Evolutionary conservation across 2,329 filamentous ascomycete species (phyloP), one percentile per base, ranked within the genome.

Genomic region (Arthrobotrys iridis): DNA sequence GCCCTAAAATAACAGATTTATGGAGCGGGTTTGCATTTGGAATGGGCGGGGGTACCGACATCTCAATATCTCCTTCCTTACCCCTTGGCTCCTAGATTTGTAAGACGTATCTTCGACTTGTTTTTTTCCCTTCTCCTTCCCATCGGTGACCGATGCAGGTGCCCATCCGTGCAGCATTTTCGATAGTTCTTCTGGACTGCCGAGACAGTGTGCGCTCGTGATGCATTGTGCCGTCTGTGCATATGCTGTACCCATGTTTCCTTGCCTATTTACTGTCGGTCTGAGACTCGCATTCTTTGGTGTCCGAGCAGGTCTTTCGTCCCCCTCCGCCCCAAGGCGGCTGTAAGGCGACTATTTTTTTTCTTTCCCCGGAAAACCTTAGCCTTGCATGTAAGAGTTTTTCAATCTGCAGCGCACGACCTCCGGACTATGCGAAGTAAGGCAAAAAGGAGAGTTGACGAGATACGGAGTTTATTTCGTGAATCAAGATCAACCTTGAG

Each of bases 61-160:
- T 20, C 35, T 37, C 13, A 6, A 13, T 37, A 37, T 35, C 40
- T 40, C 2, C n/a, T 2, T 40, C 18, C 28, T 30, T 26, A 57
- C 45, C 46, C 57, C 65, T 70, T 35, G 65, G 57, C 67, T 50
- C 58, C 58, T 72, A 63, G 58, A 72, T 72, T 64, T 72, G 67
- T 72, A 64, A 46, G 40, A 72, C 67, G 24, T 41, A 48, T 18
- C 15, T 52, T 41, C 2, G 28, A 63, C 20, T 45, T 43, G 28
- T 52, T 28, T 7, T 33, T 33, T 35, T n/a, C 41, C 35, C 24
- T 15, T 15, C 41, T 30, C 40, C 45, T 33, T 28, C 20, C 57
- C 46, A 64, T 50, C 67, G 48, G 58, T 45, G 46, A 57, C 46
- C 24, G 33, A 50, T 71, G 46, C 46, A 71, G 57, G 43, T 68